Percentiles rank a stretch among this genome's conserved stretches.
Conservation (phyloP, 1,284 basidiomycete genomes). For the Apiotrichum sp. region DNA sequence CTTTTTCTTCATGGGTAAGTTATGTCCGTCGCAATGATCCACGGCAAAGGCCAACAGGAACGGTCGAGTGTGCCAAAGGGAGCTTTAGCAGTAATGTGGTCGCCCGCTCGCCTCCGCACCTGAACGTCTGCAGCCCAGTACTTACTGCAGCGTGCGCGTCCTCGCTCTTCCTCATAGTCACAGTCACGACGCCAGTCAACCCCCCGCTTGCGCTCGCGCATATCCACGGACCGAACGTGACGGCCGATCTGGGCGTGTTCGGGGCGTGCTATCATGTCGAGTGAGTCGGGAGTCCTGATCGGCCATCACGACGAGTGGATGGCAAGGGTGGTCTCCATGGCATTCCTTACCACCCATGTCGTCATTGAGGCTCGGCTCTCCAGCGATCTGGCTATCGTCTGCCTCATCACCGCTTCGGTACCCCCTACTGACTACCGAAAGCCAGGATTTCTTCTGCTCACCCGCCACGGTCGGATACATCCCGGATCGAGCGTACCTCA, state of each 20-base stretch:
- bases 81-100: too few relatives aligned
- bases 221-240: constrained; percentile 48
- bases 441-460: not conserved
- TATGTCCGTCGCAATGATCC: too few relatives aligned
- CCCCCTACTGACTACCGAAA: not conserved
- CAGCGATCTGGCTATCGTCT: too few relatives aligned
- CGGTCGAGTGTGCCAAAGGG: too few relatives aligned
- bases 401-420: too few relatives aligned
- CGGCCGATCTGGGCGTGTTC: constrained; percentile 31
- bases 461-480: not conserved
- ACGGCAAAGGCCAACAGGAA: too few relatives aligned
- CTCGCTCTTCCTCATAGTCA: constrained; percentile 65
- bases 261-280: constrained; percentile 22
- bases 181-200: constrained; percentile 65
- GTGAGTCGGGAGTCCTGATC: constrained; percentile 1
- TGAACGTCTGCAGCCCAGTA: not conserved
- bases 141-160: constrained; percentile 51
- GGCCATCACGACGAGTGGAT: too few relatives aligned
- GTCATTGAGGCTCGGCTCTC: too few relatives aligned
- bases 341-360: too few relatives aligned
- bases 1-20: not conserved
- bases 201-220: constrained; percentile 63
- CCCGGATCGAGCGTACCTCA: not conserved
- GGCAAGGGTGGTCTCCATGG: too few relatives aligned
- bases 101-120: too few relatives aligned